A percentile compares a stretch with the other conserved stretches of the same genome.
phyloP scores from a whole-genome alignment of 1,284 basidiomycete genomes.

The Puccinia triticina region DNA sequence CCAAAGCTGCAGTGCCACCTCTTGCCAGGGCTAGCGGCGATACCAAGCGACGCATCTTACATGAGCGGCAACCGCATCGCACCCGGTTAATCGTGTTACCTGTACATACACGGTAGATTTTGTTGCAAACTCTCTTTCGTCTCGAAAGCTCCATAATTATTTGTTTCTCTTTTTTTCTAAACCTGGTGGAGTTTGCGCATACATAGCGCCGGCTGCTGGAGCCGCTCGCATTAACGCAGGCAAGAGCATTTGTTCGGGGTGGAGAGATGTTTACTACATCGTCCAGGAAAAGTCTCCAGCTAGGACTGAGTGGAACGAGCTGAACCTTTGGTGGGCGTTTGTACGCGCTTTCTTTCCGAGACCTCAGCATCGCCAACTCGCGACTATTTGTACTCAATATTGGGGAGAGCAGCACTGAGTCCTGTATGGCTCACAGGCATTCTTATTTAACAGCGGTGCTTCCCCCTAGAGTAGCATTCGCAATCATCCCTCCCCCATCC shows the following conservation, averaged over 20 bases:
- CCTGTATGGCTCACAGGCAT: background rate
- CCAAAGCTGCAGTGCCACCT: too few species aligned
- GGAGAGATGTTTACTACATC: too few species aligned
- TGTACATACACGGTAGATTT: background rate
- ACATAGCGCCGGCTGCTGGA: background rate
- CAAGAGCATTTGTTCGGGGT: background rate
- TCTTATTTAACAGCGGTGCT: background rate
- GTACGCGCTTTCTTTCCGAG: background rate
- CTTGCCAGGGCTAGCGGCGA: too few species aligned
- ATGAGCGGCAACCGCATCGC: background rate
- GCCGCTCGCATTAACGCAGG: background rate
- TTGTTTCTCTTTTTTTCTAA: too few species aligned
- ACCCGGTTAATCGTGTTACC: background rate
- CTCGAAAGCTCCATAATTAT: background rate
- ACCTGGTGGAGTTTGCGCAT: too few species aligned
- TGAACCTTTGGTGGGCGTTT: background rate
- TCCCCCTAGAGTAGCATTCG: background rate
- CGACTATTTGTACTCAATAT: background rate
- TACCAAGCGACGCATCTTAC: background rate
- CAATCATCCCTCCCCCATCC: background rate
- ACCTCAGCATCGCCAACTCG: conserved; percentile 19
- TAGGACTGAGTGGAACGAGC: background rate
- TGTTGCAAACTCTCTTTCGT: background rate
- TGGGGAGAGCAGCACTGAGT: background rate
- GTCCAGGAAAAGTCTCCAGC: background rate